Evolutionary conservation across 345 rosid species (phyloP).

Genomic region (Citrus sinensis): DNA sequence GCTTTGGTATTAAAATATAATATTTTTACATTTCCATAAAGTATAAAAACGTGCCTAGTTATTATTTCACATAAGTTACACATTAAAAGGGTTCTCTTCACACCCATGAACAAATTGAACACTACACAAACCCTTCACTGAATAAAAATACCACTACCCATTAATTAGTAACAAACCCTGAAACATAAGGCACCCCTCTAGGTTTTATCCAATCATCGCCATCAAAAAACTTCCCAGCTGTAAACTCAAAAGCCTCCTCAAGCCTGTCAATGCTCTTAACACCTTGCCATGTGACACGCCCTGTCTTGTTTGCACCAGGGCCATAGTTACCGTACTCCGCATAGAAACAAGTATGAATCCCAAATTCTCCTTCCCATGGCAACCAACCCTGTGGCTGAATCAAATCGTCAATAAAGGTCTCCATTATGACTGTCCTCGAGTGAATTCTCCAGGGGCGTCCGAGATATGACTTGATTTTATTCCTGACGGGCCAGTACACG

Average conservation of each 20-base stretch:
- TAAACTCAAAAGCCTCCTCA: slow-evolving; percentile 33
- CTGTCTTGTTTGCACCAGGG: slow-evolving; percentile 45
- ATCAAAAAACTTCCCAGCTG: slow-evolving; percentile 37
- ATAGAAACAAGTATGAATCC: slow-evolving; percentile 52
- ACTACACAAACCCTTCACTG: not conserved
- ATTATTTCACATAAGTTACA: too few relatives aligned
- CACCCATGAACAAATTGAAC: not conserved
- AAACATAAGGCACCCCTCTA: slow-evolving; percentile 44
- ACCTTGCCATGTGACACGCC: slow-evolving; percentile 62
- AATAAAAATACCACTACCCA: not conserved
- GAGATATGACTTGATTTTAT: slow-evolving; percentile 40
- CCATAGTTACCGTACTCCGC: slow-evolving; percentile 58
- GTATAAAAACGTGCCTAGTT: too few relatives aligned
- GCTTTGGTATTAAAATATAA: too few relatives aligned
- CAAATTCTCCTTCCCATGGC: slow-evolving; percentile 53
- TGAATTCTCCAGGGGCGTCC: slow-evolving; percentile 68
- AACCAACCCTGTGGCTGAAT: slow-evolving; percentile 64
- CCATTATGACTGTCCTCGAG: slow-evolving; percentile 65
- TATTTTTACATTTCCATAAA: too few relatives aligned
- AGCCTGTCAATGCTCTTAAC: slow-evolving; percentile 37
- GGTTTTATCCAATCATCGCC: slow-evolving; percentile 52
- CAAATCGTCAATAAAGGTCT: slow-evolving; percentile 53
- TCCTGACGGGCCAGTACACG: slow-evolving; percentile 30
- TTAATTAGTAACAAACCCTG: slow-evolving; percentile 16
- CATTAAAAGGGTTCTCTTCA: not conserved